Evolutionary conservation across 139 green algal species (phyloP), one percentile per base, ranked within the genome.

Genomic region (Microglena sp.): DNA sequence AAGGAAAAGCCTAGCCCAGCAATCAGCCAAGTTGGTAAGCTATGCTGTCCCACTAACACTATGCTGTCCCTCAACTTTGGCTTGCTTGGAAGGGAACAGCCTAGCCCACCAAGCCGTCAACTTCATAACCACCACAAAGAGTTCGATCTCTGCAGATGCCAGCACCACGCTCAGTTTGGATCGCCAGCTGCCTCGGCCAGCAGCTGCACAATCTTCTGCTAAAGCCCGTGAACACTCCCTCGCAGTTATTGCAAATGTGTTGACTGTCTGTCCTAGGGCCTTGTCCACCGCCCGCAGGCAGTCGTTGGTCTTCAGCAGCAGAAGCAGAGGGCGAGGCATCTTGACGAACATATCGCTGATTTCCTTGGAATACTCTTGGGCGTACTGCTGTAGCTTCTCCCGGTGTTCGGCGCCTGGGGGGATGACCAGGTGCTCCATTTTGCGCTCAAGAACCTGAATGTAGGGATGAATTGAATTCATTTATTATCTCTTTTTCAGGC

Each of bases 291-390:
- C 67, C 24, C 91, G 67, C 36, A 97, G 78, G 79, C 89, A 96
- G 78, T 97, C 90, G 57, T 96, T 95, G 27, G 91, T 97, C 72
- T 97, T 97, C 31, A 97, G 84, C 40, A 97, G 79, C 60, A 97
- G 87, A 70, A 97, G 84, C 72, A 97, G 68, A 30, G 70, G 77
- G 4, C 84, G 81, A 1, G 91, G 91, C 54, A 97, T 80, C 35
- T 69, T 71, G n/a, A 69, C 29, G 60, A 97, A 85, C 76, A 97
- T 82, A 5, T 67, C 60, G 2, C 46, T 74, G 54, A 96, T 95
- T 63, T 95, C 77, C 1, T 44, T 40, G 0, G 76, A 78, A 63
- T 95, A 92, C 26, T 85, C 44, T 0, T 71, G 27, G 5, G 84
- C 89, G 59, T 89, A 91, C 27, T 60, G 56, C 68, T 84, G 72